Evolutionary conservation across 768 basidiomycete genomes (phyloP).

Genomic region (Xerocomus brunneocitrinus): DNA sequence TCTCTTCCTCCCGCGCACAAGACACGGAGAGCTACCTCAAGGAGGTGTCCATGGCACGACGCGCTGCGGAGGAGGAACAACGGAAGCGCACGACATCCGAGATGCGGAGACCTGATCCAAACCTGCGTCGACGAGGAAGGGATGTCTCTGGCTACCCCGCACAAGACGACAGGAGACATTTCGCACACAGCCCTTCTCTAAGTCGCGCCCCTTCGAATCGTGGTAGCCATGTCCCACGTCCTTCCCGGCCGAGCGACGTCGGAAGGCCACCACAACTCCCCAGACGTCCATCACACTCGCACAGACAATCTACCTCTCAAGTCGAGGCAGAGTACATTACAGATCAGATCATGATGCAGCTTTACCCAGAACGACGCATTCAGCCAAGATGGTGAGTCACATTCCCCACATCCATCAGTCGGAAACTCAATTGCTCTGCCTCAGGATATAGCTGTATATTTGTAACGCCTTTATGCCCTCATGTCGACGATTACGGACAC

Average conservation of each 20-base stretch:
- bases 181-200: constrained; percentile 5
- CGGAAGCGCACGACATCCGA: constrained; percentile 27
- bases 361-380: constrained; percentile 31
- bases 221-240: not conserved
- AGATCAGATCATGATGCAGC: constrained; percentile 33
- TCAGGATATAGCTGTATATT: constrained; percentile 20
- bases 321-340: constrained; percentile 30
- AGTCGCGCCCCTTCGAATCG: not conserved
- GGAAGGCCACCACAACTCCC: constrained; percentile 15
- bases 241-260: constrained; percentile 18
- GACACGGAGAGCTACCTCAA: constrained; percentile 31
- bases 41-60: constrained; percentile 21
- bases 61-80: constrained; percentile 27
- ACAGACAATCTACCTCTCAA: constrained; percentile 24
- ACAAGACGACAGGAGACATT: constrained; percentile 4
- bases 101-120: constrained; percentile 22
- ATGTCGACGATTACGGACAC: constrained; percentile 10
- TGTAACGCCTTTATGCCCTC: constrained; percentile 1
- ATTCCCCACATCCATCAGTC: not conserved
- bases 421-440: not conserved
- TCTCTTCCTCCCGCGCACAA: constrained; percentile 31
- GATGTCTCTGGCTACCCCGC: constrained; percentile 8
- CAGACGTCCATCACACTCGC: constrained; percentile 10
- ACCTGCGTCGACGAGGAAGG: constrained; percentile 12
- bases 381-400: constrained; percentile 30